A percentile compares a stretch with the other conserved stretches of the same genome.
These are phyloP conservation scores for Calocybe gambosa DNA, from an alignment of 1,284 basidiomycete genomes.

Conservation along the genomic window DNA sequence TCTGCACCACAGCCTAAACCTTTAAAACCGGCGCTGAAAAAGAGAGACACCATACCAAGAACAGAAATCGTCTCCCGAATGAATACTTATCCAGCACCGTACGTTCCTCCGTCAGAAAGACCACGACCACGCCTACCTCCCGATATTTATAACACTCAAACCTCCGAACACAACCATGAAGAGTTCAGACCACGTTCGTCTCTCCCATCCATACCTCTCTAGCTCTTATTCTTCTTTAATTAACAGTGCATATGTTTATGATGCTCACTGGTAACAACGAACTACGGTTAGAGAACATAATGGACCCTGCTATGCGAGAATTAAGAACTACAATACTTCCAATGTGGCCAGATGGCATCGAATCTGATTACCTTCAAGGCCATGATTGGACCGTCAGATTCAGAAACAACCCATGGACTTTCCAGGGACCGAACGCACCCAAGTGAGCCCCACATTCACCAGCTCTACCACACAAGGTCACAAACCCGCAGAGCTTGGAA, in stretches of 20 bases:
- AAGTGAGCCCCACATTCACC: slow-evolving; percentile 24
- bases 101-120: slow-evolving; percentile 5
- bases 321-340: slow-evolving; percentile 33
- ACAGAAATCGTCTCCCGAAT: slow-evolving; percentile 13
- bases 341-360: slow-evolving; percentile 39
- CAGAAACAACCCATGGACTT: slow-evolving; percentile 40
- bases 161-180: slow-evolving; percentile 15
- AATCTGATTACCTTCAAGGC: slow-evolving; percentile 28
- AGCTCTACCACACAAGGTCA: slow-evolving; percentile 10
- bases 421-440: slow-evolving; percentile 30
- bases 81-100: slow-evolving; percentile 14
- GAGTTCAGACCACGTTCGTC: slow-evolving; percentile 21
- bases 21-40: slow-evolving; percentile 59
- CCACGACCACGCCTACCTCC: slow-evolving; percentile 26
- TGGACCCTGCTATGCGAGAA: slow-evolving; percentile 35
- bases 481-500: slow-evolving; percentile 25
- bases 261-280: slow-evolving; percentile 47
- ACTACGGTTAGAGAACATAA: slow-evolving; percentile 39
- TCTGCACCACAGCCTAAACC: slow-evolving; percentile 18
- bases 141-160: slow-evolving; percentile 15
- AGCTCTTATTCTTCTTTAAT: slow-evolving; percentile 1
- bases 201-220: slow-evolving; percentile 2
- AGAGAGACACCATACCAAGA: slow-evolving; percentile 22
- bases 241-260: slow-evolving; percentile 47
- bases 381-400: slow-evolving; percentile 39